Base-by-base conservation (phyloP, 768 basidiomycete species). In the Rhodotorula toruloides region DNA sequence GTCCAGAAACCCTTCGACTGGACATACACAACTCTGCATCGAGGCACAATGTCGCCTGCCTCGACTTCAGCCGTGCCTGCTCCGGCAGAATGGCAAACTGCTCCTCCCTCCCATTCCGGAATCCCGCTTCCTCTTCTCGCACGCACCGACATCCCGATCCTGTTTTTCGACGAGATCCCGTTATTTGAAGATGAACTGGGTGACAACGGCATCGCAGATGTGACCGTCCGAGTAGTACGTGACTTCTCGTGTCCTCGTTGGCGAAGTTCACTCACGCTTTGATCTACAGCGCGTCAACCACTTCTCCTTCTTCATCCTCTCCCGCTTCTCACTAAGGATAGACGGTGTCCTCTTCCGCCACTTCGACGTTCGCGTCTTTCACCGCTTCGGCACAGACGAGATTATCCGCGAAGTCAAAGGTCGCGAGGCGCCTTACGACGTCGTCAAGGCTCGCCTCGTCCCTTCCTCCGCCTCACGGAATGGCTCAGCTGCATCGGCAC, bases 101-200 rank as follows among this genome's bases (percentile, higher is more conserved):
- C 72, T 13, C 65, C 72, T 29, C 58, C 75, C 1, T 34, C 70
- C 3, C 72, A 73, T 43, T 76, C 77, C 34, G 72, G 73, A 14
- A 93, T 99, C 62, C 92, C 94, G 1, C 81, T 94, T 72, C 83
- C 85, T 2, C 87, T 93, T 68, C 83, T 98, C 37, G 87, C 87
- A 16, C 84, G 89, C 34, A 90, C 86, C 63, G 70, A 72, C 59
- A 94, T 97, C 78, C 96, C 96, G 22, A 98, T 98, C 72, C 80
- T 97, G n/a, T 99, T 94, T 78, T 98, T 94, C 75, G 91, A 94
- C 12, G 93, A 98, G 73, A 84, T 97, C 2, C 89, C 91, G 0
- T 79, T 98, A 9, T 98, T 89, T 75, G 94, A 99, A 75, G 92
- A 97, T 76, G 96, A 99, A 77, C 81, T 98, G 50, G 92, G 97